Conservation (phyloP, 169 alveolate genomes). For the Babesia ovis region DNA sequence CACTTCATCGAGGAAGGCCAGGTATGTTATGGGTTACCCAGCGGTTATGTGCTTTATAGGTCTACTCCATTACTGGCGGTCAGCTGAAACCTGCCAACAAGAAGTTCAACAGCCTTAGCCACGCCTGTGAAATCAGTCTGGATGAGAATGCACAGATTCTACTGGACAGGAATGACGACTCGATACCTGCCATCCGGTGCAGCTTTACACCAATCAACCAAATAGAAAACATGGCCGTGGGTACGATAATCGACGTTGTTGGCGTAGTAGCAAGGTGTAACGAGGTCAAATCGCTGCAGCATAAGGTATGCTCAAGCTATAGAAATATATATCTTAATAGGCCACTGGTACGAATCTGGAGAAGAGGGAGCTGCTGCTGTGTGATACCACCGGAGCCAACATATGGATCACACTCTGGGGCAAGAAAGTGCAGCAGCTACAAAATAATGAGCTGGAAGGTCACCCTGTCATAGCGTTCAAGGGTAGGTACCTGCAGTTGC, state of each 20-base stretch:
- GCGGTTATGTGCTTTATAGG: constrained; percentile 4
- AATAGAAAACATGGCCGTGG: constrained; percentile 63
- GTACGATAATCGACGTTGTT: constrained; percentile 71
- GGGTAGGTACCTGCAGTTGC: constrained; percentile 40
- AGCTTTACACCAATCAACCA: constrained; percentile 63
- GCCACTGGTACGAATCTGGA: constrained; percentile 67
- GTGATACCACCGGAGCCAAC: constrained; percentile 67
- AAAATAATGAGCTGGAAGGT: constrained; percentile 17
- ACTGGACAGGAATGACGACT: constrained; percentile 66
- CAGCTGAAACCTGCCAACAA: constrained; percentile 74
- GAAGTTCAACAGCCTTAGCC: constrained; percentile 71
- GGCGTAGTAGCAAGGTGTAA: constrained; percentile 56
- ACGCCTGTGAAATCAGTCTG: constrained; percentile 72
- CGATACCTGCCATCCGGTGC: constrained; percentile 70
- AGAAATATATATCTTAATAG: constrained; percentile 30
- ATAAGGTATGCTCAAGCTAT: constrained; percentile 42
- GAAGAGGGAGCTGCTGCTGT: constrained; percentile 66
- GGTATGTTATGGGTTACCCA: constrained; percentile 15
- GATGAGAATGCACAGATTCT: constrained; percentile 75
- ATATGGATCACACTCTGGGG: constrained; percentile 77
- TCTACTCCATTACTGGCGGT: constrained; percentile 76
- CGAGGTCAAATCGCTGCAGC: constrained; percentile 26
- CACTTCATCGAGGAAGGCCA: constrained; percentile 73
- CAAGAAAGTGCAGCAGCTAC: constrained; percentile 42
- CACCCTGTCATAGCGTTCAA: constrained; percentile 60